Conservation (phyloP, 148 eudicot genomes). For the Spergularia marina region DNA sequence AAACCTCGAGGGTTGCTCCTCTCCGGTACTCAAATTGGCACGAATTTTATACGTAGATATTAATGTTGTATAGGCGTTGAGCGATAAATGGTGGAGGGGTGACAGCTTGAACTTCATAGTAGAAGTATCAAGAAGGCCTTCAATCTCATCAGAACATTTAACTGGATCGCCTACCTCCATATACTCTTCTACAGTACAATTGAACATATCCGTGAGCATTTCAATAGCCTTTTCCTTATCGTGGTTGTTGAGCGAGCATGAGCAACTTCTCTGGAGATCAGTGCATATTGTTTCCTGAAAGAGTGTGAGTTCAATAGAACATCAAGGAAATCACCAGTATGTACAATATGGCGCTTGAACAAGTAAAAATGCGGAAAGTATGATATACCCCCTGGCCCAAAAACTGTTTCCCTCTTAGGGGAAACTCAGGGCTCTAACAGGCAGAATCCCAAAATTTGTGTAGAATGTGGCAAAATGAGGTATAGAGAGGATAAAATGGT, state of each 20-base stretch:
- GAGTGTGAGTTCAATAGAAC: neutral
- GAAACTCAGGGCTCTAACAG: too few relatives aligned
- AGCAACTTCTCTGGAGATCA: slow-evolving; percentile 3
- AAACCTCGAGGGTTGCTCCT: slow-evolving; percentile 24
- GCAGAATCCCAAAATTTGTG: too few relatives aligned
- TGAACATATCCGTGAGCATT: slow-evolving; percentile 33
- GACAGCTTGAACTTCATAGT: slow-evolving; percentile 35
- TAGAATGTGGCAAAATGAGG: too few relatives aligned
- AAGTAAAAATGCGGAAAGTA: too few relatives aligned
- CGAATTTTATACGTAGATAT: slow-evolving; percentile 47
- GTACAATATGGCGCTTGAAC: too few relatives aligned
- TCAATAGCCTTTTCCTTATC: slow-evolving; percentile 20
- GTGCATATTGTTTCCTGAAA: slow-evolving; percentile 37
- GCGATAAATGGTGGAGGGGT: slow-evolving; percentile 51
- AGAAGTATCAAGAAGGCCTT: slow-evolving; percentile 36
- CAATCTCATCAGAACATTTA: slow-evolving; percentile 57
- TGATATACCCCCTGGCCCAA: too few relatives aligned
- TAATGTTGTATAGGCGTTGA: slow-evolving; percentile 55
- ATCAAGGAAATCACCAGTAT: neutral
- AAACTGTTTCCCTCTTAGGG: too few relatives aligned
- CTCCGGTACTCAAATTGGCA: slow-evolving; percentile 23
- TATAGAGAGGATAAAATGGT: too few relatives aligned
- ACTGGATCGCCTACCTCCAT: slow-evolving; percentile 38
- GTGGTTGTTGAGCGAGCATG: slow-evolving; percentile 12
- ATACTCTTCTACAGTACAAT: slow-evolving; percentile 46